Percentiles rank a stretch among this genome's conserved stretches.
Evolutionary conservation across 2,329 filamentous ascomycete species (phyloP).

Genomic region (Hymenoscyphus repandus): DNA sequence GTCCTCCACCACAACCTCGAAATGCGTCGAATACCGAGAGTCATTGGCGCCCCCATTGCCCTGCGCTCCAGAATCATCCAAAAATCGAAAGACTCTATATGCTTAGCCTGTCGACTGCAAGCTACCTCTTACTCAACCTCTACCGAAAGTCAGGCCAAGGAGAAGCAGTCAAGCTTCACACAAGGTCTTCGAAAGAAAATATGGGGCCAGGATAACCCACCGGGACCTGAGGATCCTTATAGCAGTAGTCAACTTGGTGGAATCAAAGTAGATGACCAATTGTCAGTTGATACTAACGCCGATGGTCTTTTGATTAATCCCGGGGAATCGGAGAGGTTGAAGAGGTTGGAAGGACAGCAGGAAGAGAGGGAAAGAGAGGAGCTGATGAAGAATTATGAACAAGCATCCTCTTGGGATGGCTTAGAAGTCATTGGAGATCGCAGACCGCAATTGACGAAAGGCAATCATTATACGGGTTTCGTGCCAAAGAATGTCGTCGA

Average conservation of each 20-base stretch:
- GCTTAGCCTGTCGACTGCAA: constrained; percentile 24
- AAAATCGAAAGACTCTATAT: constrained; percentile 19
- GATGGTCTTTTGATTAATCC: no score
- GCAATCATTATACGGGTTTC: constrained; percentile 38
- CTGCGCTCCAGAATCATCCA: constrained; percentile 13
- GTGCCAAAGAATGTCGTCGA: constrained; percentile 33
- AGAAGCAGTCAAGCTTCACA: constrained; percentile 30
- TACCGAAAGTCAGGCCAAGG: constrained; percentile 10
- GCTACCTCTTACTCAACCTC: constrained; percentile 28
- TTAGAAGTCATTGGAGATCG: constrained; percentile 46
- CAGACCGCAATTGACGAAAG: constrained; percentile 38
- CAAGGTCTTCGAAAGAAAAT: constrained; percentile 42
- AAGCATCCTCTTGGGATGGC: constrained; percentile 39
- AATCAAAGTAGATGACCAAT: constrained; percentile 11
- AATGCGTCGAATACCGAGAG: constrained; percentile 31
- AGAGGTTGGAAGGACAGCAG: not conserved
- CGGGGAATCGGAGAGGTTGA: not conserved
- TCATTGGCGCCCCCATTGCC: constrained; percentile 28
- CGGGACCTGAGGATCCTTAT: constrained; percentile 44
- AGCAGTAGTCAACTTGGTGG: constrained; percentile 30
- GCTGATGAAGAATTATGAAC: constrained; percentile 3
- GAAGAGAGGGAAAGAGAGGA: constrained; percentile 2
- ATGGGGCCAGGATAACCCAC: constrained; percentile 45
- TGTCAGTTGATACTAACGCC: no score
- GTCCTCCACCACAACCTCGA: constrained; percentile 8